A percentile compares a stretch with the other conserved stretches of the same genome.
These are phyloP conservation scores for Calonectria multiphialidica DNA, from an alignment of 2,329 filamentous ascomycete genomes.

Conservation along the genomic window DNA sequence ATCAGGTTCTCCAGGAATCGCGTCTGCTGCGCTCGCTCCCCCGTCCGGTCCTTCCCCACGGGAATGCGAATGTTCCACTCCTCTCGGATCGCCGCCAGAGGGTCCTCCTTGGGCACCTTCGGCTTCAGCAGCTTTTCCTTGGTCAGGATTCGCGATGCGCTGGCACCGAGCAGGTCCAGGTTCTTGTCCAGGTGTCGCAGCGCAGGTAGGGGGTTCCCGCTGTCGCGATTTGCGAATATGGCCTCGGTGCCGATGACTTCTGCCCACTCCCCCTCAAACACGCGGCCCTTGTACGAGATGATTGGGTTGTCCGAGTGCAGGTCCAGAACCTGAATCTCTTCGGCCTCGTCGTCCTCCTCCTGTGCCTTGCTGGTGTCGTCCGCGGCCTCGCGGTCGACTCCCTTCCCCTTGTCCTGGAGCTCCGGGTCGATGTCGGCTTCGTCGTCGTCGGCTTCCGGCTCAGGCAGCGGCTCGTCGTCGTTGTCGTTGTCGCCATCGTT, in stretches of 20 bases:
- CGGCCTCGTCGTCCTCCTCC: conserved; percentile 21
- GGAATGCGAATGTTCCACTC: conserved; percentile 61
- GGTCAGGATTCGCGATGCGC: conserved; percentile 77
- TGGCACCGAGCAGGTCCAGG: conserved; percentile 80
- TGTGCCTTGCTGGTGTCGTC: conserved; percentile 32
- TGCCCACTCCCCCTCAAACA: conserved; percentile 86
- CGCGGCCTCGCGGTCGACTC: conserved; percentile 22
- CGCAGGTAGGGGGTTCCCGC: conserved; percentile 63
- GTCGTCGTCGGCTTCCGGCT: conserved; percentile 50
- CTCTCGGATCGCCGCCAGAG: conserved; percentile 54
- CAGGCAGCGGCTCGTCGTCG: conserved; percentile 47
- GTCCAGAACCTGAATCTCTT: conserved; percentile 82
- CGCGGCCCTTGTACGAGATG: conserved; percentile 81
- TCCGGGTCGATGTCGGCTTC: conserved; percentile 41
- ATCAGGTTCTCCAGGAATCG: conserved; percentile 76
- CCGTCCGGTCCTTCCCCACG: conserved; percentile 58
- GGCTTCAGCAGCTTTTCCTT: conserved; percentile 71
- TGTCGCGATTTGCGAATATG: conserved; percentile 70
- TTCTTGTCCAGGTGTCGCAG: conserved; percentile 66
- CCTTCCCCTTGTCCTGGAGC: conserved; percentile 37
- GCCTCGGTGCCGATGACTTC: conserved; percentile 88
- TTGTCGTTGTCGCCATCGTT: conserved; percentile 42
- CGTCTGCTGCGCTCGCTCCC: conserved; percentile 61
- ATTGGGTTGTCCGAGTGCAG: conserved; percentile 82
- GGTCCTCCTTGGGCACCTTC: conserved; percentile 51